phyloP scores from a whole-genome alignment of 176 grass and related monocot species.

The Guadua angustifolia region DNA sequence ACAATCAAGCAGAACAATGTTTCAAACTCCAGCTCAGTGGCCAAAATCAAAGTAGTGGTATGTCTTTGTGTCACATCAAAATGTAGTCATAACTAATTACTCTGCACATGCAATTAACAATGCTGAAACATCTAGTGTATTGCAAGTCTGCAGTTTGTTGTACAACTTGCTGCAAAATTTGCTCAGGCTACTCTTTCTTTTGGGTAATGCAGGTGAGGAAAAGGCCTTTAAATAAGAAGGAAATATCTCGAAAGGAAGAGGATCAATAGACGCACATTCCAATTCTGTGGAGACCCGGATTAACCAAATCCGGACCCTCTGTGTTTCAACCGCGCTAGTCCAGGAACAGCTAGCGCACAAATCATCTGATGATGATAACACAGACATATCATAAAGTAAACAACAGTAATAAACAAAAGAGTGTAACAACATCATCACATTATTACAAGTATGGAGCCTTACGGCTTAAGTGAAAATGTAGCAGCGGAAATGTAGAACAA shows the following conservation, averaged over 20 bases:
- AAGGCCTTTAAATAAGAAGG: constrained; percentile 69
- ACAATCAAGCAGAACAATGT: constrained; percentile 44
- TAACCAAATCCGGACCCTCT: no score
- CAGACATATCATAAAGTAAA: no score
- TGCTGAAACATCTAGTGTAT: background rate
- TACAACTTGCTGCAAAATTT: constrained; percentile 1
- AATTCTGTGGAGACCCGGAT: no score
- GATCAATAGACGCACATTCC: constrained; percentile 46
- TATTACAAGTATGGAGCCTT: no score
- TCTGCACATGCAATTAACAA: background rate
- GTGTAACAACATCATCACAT: no score
- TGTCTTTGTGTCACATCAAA: constrained; percentile 22
- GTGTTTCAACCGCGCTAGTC: no score
- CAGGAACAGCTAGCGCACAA: no score
- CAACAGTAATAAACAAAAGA: no score
- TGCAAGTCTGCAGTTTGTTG: background rate
- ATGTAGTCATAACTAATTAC: background rate
- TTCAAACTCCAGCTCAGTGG: constrained; percentile 53
- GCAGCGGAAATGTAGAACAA: no score
- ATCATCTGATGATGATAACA: no score
- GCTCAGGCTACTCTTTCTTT: constrained; percentile 2
- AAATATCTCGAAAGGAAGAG: constrained; percentile 61
- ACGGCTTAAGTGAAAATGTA: no score
- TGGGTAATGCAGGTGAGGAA: constrained; percentile 55
- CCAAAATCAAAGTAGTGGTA: constrained; percentile 66